A percentile compares a stretch with the other conserved stretches of the same genome.
Evolutionary conservation across 139 green algal genomes (phyloP).

Genomic region (Parachlorella kessleri): DNA sequence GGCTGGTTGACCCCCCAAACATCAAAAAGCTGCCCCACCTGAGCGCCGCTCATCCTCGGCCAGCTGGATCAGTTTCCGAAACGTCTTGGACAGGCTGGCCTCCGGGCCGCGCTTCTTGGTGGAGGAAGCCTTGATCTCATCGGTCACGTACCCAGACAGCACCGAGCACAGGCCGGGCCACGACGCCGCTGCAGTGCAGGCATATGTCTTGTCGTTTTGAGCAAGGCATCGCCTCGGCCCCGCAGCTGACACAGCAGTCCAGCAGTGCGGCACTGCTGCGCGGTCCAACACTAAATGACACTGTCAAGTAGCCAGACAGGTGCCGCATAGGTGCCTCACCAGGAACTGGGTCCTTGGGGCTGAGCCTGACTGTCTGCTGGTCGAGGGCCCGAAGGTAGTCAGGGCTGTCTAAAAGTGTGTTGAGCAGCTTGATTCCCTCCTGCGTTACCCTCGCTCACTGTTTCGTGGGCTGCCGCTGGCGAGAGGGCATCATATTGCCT

Average conservation of each 20-base stretch:
- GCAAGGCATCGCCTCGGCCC: no score
- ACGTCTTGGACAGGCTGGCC: constrained; percentile 24
- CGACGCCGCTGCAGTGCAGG: constrained; percentile 31
- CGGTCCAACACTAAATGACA: no score
- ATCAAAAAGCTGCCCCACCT: constrained; percentile 22
- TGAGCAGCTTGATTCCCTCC: constrained; percentile 54
- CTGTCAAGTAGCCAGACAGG: no score
- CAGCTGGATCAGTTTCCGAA: constrained; percentile 33
- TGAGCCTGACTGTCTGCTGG: constrained; percentile 35
- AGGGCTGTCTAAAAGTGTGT: constrained; percentile 45
- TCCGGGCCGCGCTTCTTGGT: constrained; percentile 36
- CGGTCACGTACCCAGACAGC: constrained; percentile 4
- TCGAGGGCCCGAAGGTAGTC: constrained; percentile 43
- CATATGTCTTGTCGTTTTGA: no score
- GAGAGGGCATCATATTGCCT: no score
- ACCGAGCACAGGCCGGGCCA: constrained; percentile 44
- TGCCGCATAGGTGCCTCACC: no score
- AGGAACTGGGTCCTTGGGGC: constrained; percentile 18
- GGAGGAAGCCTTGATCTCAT: constrained; percentile 2
- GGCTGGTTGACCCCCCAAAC: neutral
- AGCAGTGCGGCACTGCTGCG: no score
- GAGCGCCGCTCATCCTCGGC: constrained; percentile 48
- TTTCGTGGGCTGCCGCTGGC: no score
- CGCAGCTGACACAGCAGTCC: no score
- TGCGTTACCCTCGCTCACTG: no score